Evolutionary conservation across 106 monocot species (phyloP).

Genomic region (Dendrobium nobile): DNA sequence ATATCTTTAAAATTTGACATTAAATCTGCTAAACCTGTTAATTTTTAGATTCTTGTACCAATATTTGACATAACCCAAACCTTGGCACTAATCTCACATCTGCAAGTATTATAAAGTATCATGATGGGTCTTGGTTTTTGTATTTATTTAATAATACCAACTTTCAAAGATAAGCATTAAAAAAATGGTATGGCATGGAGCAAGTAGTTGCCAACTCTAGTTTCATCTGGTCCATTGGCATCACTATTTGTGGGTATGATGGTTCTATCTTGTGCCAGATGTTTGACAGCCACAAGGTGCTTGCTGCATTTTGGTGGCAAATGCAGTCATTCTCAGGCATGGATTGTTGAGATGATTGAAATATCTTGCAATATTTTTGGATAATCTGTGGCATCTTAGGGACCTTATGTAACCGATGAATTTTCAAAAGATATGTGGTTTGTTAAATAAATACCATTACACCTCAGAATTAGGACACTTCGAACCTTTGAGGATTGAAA

Average conservation of each 20-base stretch:
- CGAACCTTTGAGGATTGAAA: too few relatives aligned
- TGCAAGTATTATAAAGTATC: neutral
- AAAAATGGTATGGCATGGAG: neutral
- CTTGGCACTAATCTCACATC: neutral
- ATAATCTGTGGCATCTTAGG: neutral
- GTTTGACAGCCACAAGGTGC: neutral
- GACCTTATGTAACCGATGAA: neutral
- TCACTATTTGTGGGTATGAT: neutral
- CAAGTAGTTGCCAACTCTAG: neutral
- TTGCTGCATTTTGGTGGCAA: neutral
- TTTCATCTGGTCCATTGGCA: neutral
- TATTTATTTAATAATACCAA: neutral
- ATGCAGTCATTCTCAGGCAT: neutral
- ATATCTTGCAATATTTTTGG: neutral
- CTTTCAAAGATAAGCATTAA: neutral
- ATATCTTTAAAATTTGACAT: neutral
- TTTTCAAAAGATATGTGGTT: neutral
- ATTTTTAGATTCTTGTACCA: neutral
- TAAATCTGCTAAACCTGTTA: neutral
- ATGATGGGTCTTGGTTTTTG: neutral
- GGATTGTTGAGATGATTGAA: conserved; percentile 1
- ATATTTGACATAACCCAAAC: neutral
- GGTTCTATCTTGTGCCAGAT: neutral
- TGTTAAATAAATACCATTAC: neutral
- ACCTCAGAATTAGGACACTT: neutral